Evolutionary conservation across 169 alveolate genomes (phyloP).

Genomic region (Theileria equi): DNA sequence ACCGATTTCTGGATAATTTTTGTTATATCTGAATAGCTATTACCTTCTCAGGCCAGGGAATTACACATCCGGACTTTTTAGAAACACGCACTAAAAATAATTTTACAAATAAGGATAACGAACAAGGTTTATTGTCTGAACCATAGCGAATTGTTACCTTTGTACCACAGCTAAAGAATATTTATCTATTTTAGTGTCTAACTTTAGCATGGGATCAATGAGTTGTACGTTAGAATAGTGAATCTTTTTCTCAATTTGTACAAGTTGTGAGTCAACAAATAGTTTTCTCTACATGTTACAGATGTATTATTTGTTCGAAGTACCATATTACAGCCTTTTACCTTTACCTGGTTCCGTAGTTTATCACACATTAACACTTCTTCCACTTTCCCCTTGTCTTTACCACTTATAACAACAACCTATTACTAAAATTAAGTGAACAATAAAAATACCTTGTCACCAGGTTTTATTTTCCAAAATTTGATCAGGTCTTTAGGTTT

Average conservation of each 20-base stretch:
- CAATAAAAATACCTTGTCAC: conserved; percentile 69
- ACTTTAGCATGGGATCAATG: conserved; percentile 79
- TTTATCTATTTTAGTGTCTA: neutral
- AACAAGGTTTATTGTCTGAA: conserved; percentile 68
- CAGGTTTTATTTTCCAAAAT: conserved; percentile 80
- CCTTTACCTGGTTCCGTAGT: conserved; percentile 79
- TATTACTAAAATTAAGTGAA: neutral
- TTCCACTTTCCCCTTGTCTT: conserved; percentile 79
- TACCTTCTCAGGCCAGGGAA: conserved; percentile 84
- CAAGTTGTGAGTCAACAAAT: conserved; percentile 67
- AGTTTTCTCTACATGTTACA: conserved; percentile 50
- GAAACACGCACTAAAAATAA: conserved; percentile 76
- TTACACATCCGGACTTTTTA: conserved; percentile 82
- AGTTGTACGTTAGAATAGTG: conserved; percentile 86
- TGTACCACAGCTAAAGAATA: conserved; percentile 62
- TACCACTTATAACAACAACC: conserved; percentile 84
- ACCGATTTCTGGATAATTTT: conserved; percentile 59
- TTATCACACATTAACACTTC: conserved; percentile 78
- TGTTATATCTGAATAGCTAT: neutral
- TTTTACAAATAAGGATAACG: conserved; percentile 2
- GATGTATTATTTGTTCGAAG: neutral
- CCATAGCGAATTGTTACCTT: conserved; percentile 59
- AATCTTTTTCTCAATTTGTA: conserved; percentile 76
- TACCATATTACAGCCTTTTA: conserved; percentile 83
- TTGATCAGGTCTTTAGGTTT: conserved; percentile 69